Evolutionary conservation across 495 filamentous ascomycete genomes (phyloP), one percentile per base, ranked within the genome.

Genomic region (Aspergillus indologenus): DNA sequence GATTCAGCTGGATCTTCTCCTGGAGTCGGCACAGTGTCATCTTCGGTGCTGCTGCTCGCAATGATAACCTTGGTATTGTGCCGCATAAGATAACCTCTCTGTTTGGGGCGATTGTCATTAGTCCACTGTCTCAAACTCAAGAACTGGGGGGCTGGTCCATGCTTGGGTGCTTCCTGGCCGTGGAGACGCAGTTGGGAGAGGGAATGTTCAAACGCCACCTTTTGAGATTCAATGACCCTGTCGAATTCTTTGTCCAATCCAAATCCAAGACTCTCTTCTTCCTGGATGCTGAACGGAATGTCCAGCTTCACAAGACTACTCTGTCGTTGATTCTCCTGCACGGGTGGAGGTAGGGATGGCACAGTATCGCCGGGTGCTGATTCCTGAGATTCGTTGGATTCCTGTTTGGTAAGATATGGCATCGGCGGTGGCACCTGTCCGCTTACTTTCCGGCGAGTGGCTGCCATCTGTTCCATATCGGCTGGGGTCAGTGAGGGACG

Each of bases 11-110:
- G 74, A 18, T 81, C 78, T 56, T 88, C 85, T 0, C 76, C 70
- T 23, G 71, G 61, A 9, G 76, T 64, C 1, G 73, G 61, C 26
- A 59, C 56, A 4, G 76, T 61, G 45, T 77, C 76, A 18, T 83
- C 78, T 20, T 80, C 76, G 22, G 74, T 80, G 61, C 78, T 85
- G 68, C 86, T 96, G 58, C 82, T 86, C 0, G 95, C 94, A 57
- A 96, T 89, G 54, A 98, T 90, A 45, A 98, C 84, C 68, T 96
- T 97, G 18, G 94, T 98, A 71, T 98, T 98, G 62, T 98, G 94
- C 63, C 94, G 85, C 94, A 97, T 98, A 29, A 98, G 82, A 65
- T 98, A 98, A 20, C 94, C 94, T 78, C 94, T 90, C 94, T 98
- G 87, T 86, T 78, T 75, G 17, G 65, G 74, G 46, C 70, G 60